These are phyloP conservation scores for Podaxis sp. DNA, from an alignment of 768 basidiomycete genomes.

Conservation along the genomic window DNA sequence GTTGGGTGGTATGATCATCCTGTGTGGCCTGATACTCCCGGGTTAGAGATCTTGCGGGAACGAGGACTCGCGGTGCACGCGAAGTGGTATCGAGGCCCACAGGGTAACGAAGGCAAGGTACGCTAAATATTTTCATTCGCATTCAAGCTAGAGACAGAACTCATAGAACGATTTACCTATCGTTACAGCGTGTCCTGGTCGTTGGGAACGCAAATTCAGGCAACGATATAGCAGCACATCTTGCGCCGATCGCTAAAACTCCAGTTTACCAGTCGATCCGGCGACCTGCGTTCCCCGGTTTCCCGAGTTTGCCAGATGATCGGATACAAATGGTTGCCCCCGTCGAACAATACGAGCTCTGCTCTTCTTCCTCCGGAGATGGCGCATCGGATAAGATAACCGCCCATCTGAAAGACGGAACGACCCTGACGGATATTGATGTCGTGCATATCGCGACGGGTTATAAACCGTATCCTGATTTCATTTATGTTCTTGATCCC, in stretches of 20 bases:
- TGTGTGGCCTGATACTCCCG: conserved; percentile 43
- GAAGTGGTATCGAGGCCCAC: conserved; percentile 40
- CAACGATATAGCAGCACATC: conserved; percentile 52
- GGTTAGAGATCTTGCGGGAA: conserved; percentile 35
- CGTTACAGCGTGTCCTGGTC: conserved; percentile 41
- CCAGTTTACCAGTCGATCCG: conserved; percentile 51
- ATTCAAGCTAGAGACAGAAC: background rate
- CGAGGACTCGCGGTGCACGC: conserved; percentile 42
- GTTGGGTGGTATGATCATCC: conserved; percentile 46
- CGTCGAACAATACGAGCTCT: conserved; percentile 32
- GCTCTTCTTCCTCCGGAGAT: conserved; percentile 6
- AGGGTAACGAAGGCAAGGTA: conserved; percentile 38
- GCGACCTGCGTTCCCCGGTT: conserved; percentile 35
- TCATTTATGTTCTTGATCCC: conserved; percentile 36
- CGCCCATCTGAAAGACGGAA: conserved; percentile 37
- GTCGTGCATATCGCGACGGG: conserved; percentile 47
- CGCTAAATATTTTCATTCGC: background rate
- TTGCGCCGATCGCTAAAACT: conserved; percentile 33
- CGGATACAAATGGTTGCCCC: conserved; percentile 44
- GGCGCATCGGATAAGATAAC: conserved; percentile 26
- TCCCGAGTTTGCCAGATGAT: conserved; percentile 41
- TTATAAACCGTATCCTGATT: conserved; percentile 40
- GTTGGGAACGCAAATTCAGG: conserved; percentile 53
- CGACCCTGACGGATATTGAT: conserved; percentile 39
- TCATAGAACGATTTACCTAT: no score